Conservation (phyloP, 192 early-diverging fungal genomes). For the Geranomyces michiganensis region DNA sequence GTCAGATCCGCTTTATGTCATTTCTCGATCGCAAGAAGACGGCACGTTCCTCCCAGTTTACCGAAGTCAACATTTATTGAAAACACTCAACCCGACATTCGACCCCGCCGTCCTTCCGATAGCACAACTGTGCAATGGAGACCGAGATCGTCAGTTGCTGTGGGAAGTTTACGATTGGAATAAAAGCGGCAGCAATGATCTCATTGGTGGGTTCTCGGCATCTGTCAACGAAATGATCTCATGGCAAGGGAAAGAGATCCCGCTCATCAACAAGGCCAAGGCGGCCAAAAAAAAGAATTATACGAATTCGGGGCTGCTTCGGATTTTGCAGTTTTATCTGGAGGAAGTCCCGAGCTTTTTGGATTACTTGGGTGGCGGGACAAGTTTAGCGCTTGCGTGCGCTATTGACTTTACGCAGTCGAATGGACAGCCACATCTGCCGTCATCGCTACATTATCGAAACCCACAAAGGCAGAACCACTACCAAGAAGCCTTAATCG, state of each 20-base stretch:
- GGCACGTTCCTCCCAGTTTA: constrained; percentile 40
- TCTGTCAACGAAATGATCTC: constrained; percentile 1
- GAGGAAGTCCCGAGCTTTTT: constrained; percentile 46
- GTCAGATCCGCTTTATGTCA: constrained; percentile 33
- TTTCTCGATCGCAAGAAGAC: constrained; percentile 10
- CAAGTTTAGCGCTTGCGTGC: constrained; percentile 46
- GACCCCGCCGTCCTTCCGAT: constrained; percentile 7
- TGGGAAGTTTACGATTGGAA: constrained; percentile 28
- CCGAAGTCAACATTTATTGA: constrained; percentile 40
- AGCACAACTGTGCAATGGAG: constrained; percentile 24
- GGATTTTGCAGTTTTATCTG: constrained; percentile 27
- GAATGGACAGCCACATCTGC: constrained; percentile 55
- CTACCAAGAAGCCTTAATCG: constrained; percentile 54
- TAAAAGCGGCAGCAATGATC: constrained; percentile 9
- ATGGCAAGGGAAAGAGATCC: constrained; percentile 34
- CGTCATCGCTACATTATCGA: constrained; percentile 54
- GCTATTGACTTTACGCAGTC: constrained; percentile 62
- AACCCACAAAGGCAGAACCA: constrained; percentile 39
- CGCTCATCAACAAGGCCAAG: constrained; percentile 19
- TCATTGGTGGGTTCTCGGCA: constrained; percentile 25
- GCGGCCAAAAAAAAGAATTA: constrained; percentile 33
- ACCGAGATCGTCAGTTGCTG: constrained; percentile 16
- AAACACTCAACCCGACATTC: constrained; percentile 36
- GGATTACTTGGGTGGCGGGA: constrained; percentile 57
- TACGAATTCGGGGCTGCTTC: constrained; percentile 20